Conservation (phyloP, 2,329 filamentous ascomycete genomes). For the Fusarium neocosmosporiellum region DNA sequence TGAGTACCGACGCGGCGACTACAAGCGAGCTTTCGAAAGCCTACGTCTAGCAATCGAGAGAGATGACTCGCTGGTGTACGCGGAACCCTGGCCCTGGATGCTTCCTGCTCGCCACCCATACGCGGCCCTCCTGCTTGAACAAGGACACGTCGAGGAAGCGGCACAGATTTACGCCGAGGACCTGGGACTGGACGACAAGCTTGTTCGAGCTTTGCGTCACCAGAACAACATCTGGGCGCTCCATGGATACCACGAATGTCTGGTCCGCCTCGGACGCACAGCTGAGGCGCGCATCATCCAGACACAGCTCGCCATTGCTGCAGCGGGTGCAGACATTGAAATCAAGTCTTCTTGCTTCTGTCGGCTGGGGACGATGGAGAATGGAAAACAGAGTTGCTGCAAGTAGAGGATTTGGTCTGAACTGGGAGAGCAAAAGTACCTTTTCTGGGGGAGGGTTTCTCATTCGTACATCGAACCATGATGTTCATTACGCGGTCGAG, state of each 20-base stretch:
- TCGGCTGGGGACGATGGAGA: neutral
- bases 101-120: slow-evolving; percentile 78
- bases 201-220: slow-evolving; percentile 71
- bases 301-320: slow-evolving; percentile 4
- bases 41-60: slow-evolving; percentile 67
- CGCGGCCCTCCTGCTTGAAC: slow-evolving; percentile 76
- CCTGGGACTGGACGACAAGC: slow-evolving; percentile 51
- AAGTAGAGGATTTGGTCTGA: neutral
- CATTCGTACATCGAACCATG: neutral
- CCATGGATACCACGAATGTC: slow-evolving; percentile 75
- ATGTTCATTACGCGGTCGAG: neutral
- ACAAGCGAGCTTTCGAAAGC: slow-evolving; percentile 67
- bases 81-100: slow-evolving; percentile 86
- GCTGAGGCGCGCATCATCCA: neutral
- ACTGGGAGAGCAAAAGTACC: neutral
- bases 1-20: slow-evolving; percentile 73
- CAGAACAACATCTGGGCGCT: slow-evolving; percentile 78
- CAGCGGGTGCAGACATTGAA: neutral
- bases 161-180: neutral
- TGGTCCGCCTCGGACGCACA: slow-evolving; percentile 1
- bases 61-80: slow-evolving; percentile 74
- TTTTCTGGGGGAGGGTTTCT: neutral
- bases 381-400: neutral
- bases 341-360: slow-evolving; percentile 11
- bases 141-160: slow-evolving; percentile 57